These are phyloP conservation scores for Sporothrix globosa DNA, from an alignment of 2,329 filamentous ascomycete species.

Conservation along the genomic window DNA sequence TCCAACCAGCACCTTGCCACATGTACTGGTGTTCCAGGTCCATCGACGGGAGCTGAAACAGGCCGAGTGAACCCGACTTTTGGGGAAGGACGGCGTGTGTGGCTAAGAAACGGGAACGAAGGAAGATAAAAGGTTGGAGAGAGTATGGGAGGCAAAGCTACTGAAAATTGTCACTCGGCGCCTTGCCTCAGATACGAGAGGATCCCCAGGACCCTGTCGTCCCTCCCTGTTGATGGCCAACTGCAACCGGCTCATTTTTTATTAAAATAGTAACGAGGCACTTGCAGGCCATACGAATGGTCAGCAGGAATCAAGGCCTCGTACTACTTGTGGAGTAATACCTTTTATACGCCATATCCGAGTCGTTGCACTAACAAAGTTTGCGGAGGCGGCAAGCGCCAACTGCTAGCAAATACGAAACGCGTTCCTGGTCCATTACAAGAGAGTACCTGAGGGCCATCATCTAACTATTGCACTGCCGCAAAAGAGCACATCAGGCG, in stretches of 20 bases:
- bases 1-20: neutral
- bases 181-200: too few species aligned
- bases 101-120: neutral
- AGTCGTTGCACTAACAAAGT: conserved; percentile 22
- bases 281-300: neutral
- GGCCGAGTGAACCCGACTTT: neutral
- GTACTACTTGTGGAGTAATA: neutral
- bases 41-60: conserved; percentile 9
- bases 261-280: conserved; percentile 10
- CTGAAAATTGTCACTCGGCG: too few species aligned
- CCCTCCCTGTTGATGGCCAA: too few species aligned
- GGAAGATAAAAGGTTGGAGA: neutral
- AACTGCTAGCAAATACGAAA: conserved; percentile 17
- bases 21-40: conserved; percentile 1
- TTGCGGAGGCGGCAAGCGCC: neutral
- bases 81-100: neutral
- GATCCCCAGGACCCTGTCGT: too few species aligned
- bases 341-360: neutral
- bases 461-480: conserved; percentile 27
- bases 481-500: neutral
- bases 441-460: neutral
- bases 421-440: neutral
- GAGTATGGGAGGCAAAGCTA: neutral
- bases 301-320: too few species aligned
- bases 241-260: neutral